Conservation (phyloP, 768 basidiomycete species). For the Suillus sp. region DNA sequence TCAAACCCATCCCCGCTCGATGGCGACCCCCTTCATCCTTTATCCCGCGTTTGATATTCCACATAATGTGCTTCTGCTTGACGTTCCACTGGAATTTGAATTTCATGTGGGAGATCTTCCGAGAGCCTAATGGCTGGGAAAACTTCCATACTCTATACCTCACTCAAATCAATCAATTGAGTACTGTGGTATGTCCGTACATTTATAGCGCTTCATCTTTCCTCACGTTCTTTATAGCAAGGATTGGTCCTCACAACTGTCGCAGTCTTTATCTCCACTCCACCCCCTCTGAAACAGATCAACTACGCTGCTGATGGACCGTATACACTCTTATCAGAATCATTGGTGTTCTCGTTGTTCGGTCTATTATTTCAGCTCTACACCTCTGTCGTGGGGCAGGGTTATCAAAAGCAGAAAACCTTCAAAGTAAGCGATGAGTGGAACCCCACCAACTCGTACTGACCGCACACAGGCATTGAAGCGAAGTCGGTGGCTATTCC, state of each 20-base stretch:
- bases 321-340: neutral
- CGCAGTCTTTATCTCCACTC: constrained; percentile 1
- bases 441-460: neutral
- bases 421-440: neutral
- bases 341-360: constrained; percentile 5
- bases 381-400: neutral
- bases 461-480: neutral
- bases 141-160: neutral
- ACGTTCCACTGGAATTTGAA: neutral
- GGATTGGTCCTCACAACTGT: constrained; percentile 5
- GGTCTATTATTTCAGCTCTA: neutral
- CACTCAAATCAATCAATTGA: constrained; percentile 1
- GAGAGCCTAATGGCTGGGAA: constrained; percentile 1
- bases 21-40: neutral
- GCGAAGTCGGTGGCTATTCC: neutral
- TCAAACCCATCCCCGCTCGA: neutral
- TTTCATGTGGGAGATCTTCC: constrained; percentile 9
- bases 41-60: neutral
- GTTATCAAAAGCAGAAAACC: neutral
- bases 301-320: neutral
- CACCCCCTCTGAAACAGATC: neutral
- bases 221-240: neutral
- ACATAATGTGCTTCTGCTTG: neutral
- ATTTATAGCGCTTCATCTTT: neutral
- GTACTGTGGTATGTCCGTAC: neutral